A percentile compares a stretch with the other conserved stretches of the same genome.
phyloP scores from a whole-genome alignment of 805 yeast species.

The Metschnikowia noctiluminum region DNA sequence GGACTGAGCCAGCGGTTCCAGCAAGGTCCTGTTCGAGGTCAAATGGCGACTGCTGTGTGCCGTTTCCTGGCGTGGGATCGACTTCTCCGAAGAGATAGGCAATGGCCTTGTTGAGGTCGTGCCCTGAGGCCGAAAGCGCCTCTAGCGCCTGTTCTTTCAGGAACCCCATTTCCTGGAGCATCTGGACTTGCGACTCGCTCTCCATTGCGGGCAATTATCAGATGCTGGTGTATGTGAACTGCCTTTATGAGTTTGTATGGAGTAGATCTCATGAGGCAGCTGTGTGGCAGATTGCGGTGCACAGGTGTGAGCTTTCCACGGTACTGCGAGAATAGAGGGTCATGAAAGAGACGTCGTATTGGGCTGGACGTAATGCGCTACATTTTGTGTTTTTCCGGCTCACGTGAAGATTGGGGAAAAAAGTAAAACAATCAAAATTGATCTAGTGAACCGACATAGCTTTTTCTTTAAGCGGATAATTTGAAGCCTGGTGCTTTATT shows the following conservation, averaged over 20 bases:
- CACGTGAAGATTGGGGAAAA: too few relatives aligned
- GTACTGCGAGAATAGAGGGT: background rate
- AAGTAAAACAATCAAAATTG: too few relatives aligned
- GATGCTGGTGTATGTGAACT: background rate
- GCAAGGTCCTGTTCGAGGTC: conserved; percentile 3
- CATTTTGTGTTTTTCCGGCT: too few relatives aligned
- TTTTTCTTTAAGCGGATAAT: too few relatives aligned
- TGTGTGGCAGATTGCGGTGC: background rate
- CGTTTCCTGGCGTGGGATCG: conserved; percentile 10
- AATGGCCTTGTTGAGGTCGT: conserved; percentile 18
- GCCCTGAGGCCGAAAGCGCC: conserved; percentile 15
- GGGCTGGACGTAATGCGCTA: background rate
- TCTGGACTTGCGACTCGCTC: conserved; percentile 8
- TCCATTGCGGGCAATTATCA: conserved; percentile 6
- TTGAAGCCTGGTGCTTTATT: too few relatives aligned
- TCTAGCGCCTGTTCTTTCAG: conserved; percentile 15
- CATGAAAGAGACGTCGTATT: background rate
- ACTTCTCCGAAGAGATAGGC: conserved; percentile 19
- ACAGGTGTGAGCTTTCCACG: background rate
- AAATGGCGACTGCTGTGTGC: conserved; percentile 11
- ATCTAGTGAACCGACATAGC: too few relatives aligned
- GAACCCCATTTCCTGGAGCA: conserved; percentile 22
- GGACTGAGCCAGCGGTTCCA: conserved; percentile 16
- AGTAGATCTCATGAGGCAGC: background rate
- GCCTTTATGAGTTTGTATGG: background rate